Evolutionary conservation across 2,329 filamentous ascomycete species (phyloP).

Genomic region (Mycosphaerella arachidis): DNA sequence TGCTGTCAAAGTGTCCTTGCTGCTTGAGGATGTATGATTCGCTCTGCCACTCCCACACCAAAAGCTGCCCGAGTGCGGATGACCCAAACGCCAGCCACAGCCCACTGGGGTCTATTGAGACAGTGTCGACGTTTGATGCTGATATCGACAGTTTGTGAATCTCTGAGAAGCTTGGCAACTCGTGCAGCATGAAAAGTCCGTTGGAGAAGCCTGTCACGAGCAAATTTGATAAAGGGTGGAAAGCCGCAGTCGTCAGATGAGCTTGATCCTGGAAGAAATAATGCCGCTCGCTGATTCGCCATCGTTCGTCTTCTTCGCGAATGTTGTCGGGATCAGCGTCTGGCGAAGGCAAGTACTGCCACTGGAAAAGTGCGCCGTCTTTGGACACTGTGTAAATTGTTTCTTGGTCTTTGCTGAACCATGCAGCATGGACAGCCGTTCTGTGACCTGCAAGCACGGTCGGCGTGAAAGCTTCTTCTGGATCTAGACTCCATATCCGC

Average conservation of each 20-base stretch:
- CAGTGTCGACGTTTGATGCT: conserved; percentile 91
- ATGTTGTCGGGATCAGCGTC: conserved; percentile 48
- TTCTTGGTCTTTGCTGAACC: conserved; percentile 93
- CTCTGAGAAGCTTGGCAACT: conserved; percentile 91
- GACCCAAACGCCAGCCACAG: conserved; percentile 98
- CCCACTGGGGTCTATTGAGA: conserved; percentile 88
- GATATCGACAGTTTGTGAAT: conserved; percentile 94
- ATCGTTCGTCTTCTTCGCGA: conserved; percentile 66
- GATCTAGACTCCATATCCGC: conserved; percentile 88
- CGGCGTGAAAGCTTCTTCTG: conserved; percentile 81
- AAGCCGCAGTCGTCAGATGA: conserved; percentile 83
- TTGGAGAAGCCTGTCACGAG: conserved; percentile 96
- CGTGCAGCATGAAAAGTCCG: conserved; percentile 88
- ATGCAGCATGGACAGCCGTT: conserved; percentile 87
- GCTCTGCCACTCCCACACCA: conserved; percentile 99
- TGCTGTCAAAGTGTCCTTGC: conserved; percentile 92
- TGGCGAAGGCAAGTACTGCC: conserved; percentile 69
- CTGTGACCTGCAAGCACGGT: conserved; percentile 88
- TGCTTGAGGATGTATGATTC: conserved; percentile 99
- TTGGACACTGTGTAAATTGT: conserved; percentile 94
- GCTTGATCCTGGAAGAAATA: conserved; percentile 92
- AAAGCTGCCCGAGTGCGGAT: conserved; percentile 87
- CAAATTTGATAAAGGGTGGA: conserved; percentile 80
- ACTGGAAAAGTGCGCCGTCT: conserved; percentile 92
- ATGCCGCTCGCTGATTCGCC: conserved; percentile 86